phyloP scores from a whole-genome alignment of 2,329 filamentous ascomycete species.

The Botryosphaeria agaves region DNA sequence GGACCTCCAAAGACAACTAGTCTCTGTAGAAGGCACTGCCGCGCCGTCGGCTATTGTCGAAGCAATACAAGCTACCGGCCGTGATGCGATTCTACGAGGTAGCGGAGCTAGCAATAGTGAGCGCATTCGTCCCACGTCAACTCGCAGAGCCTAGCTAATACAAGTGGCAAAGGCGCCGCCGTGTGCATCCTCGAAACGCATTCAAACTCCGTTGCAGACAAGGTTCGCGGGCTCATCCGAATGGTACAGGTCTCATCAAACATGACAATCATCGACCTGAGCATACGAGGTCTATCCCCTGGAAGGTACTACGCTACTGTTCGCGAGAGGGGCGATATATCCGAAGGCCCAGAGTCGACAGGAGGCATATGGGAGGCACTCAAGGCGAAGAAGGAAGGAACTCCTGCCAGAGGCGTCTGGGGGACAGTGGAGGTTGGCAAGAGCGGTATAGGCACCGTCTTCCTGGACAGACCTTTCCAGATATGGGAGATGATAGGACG shows the following conservation, averaged over 20 bases:
- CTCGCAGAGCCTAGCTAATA: neutral
- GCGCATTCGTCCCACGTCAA: constrained; percentile 15
- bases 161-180: constrained; percentile 52
- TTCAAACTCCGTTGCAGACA: constrained; percentile 38
- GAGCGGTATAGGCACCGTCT: constrained; percentile 60
- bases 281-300: constrained; percentile 61
- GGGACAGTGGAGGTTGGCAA: constrained; percentile 60
- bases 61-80: constrained; percentile 75
- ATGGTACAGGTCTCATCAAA: constrained; percentile 80
- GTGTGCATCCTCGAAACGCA: constrained; percentile 94
- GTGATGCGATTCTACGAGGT: constrained; percentile 86
- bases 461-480: constrained; percentile 66
- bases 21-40: constrained; percentile 76
- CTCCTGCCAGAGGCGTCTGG: constrained; percentile 42
- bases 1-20: constrained; percentile 65
- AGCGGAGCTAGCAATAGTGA: constrained; percentile 71
- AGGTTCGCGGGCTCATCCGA: constrained; percentile 72
- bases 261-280: constrained; percentile 74
- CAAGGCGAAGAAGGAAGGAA: constrained; percentile 24
- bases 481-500: constrained; percentile 95
- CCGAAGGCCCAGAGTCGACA: constrained; percentile 62
- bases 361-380: constrained; percentile 62
- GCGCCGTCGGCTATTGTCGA: constrained; percentile 78
- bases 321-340: constrained; percentile 74
- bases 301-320: constrained; percentile 75